Conservation (phyloP, 208 protist species). For the Phytomonas serpens region DNA sequence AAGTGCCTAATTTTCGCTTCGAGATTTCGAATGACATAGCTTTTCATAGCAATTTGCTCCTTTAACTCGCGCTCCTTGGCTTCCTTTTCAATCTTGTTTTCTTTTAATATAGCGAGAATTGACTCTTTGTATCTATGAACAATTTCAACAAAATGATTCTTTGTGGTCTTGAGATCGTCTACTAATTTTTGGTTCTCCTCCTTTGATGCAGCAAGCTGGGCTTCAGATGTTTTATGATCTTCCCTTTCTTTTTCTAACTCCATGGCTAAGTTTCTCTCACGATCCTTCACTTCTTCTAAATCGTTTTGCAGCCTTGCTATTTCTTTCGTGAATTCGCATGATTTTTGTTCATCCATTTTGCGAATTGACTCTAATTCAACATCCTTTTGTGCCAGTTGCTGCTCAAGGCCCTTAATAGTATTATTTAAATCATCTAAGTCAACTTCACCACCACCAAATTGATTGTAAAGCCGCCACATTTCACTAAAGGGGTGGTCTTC, state of each 20-base stretch:
- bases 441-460: constrained; percentile 41
- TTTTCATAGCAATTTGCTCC: constrained; percentile 66
- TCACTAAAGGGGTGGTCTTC: constrained; percentile 73
- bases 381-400: constrained; percentile 39
- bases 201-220: constrained; percentile 28
- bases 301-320: constrained; percentile 1
- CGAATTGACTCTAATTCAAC: constrained; percentile 23
- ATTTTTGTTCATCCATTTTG: not conserved
- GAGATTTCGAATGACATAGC: constrained; percentile 74
- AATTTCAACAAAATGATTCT: constrained; percentile 42
- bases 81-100: constrained; percentile 83
- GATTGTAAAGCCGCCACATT: constrained; percentile 70
- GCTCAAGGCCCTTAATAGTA: constrained; percentile 46
- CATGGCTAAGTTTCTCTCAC: constrained; percentile 31
- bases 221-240: constrained; percentile 27
- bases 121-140: constrained; percentile 64
- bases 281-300: constrained; percentile 8
- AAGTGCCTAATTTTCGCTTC: constrained; percentile 42
- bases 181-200: constrained; percentile 47
- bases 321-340: not conserved
- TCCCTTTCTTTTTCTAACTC: constrained; percentile 42
- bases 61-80: constrained; percentile 79
- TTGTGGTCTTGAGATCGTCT: constrained; percentile 58
- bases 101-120: constrained; percentile 75
- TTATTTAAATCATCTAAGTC: constrained; percentile 54